Evolutionary conservation across 2,329 filamentous ascomycete species (phyloP).

Genomic region (Beauveria sp.): DNA sequence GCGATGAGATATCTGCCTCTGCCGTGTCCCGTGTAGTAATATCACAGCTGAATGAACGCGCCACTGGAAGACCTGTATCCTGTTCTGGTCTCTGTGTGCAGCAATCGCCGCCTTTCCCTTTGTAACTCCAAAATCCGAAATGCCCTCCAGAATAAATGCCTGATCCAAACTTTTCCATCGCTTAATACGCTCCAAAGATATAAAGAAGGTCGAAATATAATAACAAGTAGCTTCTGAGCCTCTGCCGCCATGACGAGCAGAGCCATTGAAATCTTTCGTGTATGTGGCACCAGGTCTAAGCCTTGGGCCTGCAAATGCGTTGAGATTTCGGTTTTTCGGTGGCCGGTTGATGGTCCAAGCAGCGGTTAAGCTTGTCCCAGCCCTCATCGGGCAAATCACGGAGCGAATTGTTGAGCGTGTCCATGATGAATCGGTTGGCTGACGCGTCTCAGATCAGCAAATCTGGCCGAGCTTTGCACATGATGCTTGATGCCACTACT

Average conservation of each 20-base stretch:
- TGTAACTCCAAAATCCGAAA: background rate
- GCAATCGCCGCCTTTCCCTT: background rate
- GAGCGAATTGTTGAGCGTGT: slow-evolving; percentile 31
- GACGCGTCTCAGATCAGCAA: slow-evolving; percentile 1
- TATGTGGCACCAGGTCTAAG: background rate
- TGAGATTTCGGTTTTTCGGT: slow-evolving; percentile 17
- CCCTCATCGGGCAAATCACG: slow-evolving; percentile 29
- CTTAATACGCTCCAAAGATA: background rate
- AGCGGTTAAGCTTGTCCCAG: slow-evolving; percentile 26
- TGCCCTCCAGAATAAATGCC: background rate
- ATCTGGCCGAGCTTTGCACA: background rate
- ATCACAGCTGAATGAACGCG: too few species aligned
- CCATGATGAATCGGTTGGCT: slow-evolving; percentile 34
- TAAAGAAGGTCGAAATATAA: background rate
- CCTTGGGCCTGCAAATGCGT: slow-evolving; percentile 22
- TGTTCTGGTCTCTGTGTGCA: too few species aligned
- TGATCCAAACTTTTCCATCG: background rate
- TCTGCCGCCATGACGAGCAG: background rate
- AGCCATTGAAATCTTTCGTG: background rate
- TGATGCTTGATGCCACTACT: background rate
- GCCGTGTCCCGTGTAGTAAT: too few species aligned
- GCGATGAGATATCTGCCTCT: too few species aligned
- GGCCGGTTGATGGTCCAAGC: slow-evolving; percentile 16
- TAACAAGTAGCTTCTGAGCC: background rate
- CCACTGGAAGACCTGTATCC: too few species aligned